Evolutionary conservation across 768 basidiomycete genomes (phyloP).

Genomic region (Collybiopsis luxurians): DNA sequence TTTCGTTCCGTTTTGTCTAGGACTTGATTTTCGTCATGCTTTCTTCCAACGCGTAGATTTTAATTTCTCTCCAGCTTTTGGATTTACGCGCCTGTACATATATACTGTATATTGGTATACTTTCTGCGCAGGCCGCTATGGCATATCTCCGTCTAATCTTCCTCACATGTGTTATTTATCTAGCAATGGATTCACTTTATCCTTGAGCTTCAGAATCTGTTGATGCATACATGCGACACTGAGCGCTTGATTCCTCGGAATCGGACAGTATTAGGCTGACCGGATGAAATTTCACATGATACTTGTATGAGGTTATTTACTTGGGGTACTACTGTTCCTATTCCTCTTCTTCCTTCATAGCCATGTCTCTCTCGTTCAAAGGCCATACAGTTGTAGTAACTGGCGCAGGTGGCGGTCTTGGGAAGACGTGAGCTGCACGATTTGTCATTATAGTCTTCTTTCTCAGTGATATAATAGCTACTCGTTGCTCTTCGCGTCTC

Average conservation of each 20-base stretch:
- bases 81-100: slow-evolving; percentile 28
- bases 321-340: not conserved
- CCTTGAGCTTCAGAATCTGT: too few relatives aligned
- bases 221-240: too few relatives aligned
- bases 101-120: slow-evolving; percentile 15
- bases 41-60: not conserved
- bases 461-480: slow-evolving; percentile 50
- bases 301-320: not conserved
- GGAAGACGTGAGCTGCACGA: slow-evolving; percentile 67
- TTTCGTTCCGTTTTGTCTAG: slow-evolving; percentile 17
- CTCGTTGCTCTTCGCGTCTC: slow-evolving; percentile 85
- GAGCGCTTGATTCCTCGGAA: too few relatives aligned
- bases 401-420: slow-evolving; percentile 94
- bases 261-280: too few relatives aligned
- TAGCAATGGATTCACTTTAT: slow-evolving; percentile 1
- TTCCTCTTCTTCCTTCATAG: slow-evolving; percentile 1
- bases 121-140: slow-evolving; percentile 29
- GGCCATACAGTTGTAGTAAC: slow-evolving; percentile 93
- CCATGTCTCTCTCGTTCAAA: slow-evolving; percentile 71
- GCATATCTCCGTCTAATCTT: not conserved
- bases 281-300: slow-evolving; percentile 2
- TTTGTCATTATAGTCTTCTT: not conserved
- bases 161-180: slow-evolving; percentile 12
- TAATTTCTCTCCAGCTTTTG: not conserved
- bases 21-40: not conserved